Evolutionary conservation across 257 asterid genomes (phyloP).

Genomic region (Solanum dulcamara): DNA sequence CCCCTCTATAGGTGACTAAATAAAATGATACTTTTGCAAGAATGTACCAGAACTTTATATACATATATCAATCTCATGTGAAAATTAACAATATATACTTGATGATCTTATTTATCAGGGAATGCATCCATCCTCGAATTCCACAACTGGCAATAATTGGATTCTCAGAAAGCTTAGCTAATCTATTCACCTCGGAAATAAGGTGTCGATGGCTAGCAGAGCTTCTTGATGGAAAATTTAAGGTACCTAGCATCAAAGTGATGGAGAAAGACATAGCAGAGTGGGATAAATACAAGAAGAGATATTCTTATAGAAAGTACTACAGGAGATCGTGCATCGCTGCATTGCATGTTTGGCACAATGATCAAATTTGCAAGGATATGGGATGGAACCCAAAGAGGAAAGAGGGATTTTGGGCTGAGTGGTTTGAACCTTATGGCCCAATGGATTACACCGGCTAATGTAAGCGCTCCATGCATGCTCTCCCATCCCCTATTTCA

Average conservation of each 20-base stretch:
- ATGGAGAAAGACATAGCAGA: slow-evolving; percentile 27
- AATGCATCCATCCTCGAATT: slow-evolving; percentile 32
- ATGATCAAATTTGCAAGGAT: slow-evolving; percentile 41
- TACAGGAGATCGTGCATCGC: slow-evolving; percentile 24
- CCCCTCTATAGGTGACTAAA: slow-evolving; percentile 30
- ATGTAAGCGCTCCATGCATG: too few relatives aligned
- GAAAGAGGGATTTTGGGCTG: slow-evolving; percentile 26
- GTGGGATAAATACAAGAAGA: slow-evolving; percentile 31
- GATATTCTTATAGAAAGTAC: slow-evolving; percentile 16
- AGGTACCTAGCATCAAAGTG: slow-evolving; percentile 29
- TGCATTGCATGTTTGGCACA: slow-evolving; percentile 31
- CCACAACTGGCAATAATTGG: slow-evolving; percentile 43
- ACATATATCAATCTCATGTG: not conserved
- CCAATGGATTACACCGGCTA: slow-evolving; percentile 23
- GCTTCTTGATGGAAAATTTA: slow-evolving; percentile 30
- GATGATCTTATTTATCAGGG: slow-evolving; percentile 18
- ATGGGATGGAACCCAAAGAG: slow-evolving; percentile 39
- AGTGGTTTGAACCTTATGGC: slow-evolving; percentile 38
- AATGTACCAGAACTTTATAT: not conserved
- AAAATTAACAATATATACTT: too few relatives aligned
- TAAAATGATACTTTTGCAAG: not conserved
- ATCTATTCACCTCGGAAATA: slow-evolving; percentile 30
- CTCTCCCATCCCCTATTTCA: too few relatives aligned
- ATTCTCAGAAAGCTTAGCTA: slow-evolving; percentile 25
- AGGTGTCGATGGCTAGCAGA: slow-evolving; percentile 33